Conservation (phyloP, 495 filamentous ascomycete genomes). For the Neurospora terricola region DNA sequence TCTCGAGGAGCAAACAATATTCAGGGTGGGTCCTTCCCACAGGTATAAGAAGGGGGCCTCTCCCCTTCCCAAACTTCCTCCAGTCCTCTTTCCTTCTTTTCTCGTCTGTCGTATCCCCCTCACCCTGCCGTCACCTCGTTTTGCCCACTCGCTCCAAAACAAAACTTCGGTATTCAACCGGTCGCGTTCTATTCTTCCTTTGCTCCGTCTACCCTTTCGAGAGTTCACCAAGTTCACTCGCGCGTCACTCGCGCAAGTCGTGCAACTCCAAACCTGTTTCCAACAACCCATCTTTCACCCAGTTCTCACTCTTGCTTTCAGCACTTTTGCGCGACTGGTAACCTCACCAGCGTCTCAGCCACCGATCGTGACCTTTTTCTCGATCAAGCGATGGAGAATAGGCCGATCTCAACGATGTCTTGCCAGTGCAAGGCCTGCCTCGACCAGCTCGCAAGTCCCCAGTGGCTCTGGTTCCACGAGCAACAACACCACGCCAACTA, state of each 20-base stretch:
- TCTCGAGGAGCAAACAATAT: not conserved
- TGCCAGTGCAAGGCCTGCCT: not conserved
- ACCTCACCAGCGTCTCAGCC: not conserved
- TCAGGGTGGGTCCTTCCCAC: not conserved
- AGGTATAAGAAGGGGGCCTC: not conserved
- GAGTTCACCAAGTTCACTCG: not conserved
- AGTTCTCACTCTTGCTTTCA: not conserved
- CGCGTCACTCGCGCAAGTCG: not conserved
- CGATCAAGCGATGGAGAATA: not conserved
- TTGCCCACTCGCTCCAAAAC: not conserved
- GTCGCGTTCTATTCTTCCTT: not conserved
- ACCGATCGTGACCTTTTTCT: not conserved
- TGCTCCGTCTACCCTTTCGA: not conserved
- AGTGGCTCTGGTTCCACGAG: not conserved
- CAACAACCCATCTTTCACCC: not conserved
- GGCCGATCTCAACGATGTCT: not conserved
- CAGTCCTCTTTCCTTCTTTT: not conserved
- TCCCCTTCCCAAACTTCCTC: not conserved
- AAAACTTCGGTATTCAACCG: not conserved
- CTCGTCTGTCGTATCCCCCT: not conserved
- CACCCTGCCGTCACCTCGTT: not conserved
- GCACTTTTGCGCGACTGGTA: not conserved
- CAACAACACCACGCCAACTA: not conserved
- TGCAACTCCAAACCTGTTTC: not conserved
- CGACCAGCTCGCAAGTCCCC: not conserved